Conservation (phyloP, 2,329 filamentous ascomycete species). For the Fusarium napiforme region DNA sequence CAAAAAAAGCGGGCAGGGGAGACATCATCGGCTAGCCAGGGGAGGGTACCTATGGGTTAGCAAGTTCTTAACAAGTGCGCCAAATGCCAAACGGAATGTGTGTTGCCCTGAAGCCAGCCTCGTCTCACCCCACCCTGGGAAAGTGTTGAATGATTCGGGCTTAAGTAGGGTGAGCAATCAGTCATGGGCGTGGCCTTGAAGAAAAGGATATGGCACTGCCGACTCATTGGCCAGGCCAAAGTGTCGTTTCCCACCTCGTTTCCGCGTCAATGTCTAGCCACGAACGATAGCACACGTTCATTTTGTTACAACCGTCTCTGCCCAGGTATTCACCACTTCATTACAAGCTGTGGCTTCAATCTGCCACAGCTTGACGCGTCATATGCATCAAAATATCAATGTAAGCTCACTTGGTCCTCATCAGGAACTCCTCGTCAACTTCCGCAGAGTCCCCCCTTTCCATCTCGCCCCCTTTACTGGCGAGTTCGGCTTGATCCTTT, state of each 20-base stretch:
- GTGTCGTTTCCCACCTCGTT: background rate
- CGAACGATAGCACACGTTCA: too few species aligned
- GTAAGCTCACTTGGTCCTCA: too few species aligned
- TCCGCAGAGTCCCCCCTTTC: background rate
- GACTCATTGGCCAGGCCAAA: background rate
- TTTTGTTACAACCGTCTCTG: fast-evolving
- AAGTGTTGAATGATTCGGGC: background rate
- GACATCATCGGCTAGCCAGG: background rate
- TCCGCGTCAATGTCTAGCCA: background rate
- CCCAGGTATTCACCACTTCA: background rate
- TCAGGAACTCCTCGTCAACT: background rate
- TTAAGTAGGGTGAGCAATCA: background rate
- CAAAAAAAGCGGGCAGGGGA: background rate
- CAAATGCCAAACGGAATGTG: background rate
- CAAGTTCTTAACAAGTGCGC: background rate
- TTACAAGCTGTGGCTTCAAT: background rate
- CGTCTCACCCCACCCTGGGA: background rate
- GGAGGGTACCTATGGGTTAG: background rate
- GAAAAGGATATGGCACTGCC: background rate
- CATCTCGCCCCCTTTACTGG: background rate
- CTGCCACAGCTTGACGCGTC: too few species aligned
- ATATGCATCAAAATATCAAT: background rate
- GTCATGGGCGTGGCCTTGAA: background rate
- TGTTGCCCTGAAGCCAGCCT: background rate
- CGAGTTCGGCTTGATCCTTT: background rate